Conservation (phyloP, 192 early-diverging fungal genomes). For the Spinellus fusiger region DNA sequence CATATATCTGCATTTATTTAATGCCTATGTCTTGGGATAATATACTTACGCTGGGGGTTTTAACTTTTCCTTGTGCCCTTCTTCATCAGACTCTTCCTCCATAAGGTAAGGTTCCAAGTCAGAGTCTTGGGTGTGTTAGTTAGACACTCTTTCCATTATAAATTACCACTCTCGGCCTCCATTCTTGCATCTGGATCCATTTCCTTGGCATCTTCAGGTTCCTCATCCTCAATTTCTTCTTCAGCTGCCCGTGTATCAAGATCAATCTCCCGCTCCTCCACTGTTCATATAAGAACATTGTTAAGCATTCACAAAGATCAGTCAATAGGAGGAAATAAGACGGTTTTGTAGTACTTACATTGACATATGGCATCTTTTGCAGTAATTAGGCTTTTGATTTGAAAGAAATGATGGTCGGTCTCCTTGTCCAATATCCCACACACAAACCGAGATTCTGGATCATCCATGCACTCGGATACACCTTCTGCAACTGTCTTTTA, state of each 20-base stretch:
- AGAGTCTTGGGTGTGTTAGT: neutral
- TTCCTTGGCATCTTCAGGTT: slow-evolving; percentile 4
- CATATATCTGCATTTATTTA: slow-evolving; percentile 9
- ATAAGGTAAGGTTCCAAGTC: slow-evolving; percentile 12
- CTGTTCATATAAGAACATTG: neutral
- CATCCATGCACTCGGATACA: neutral
- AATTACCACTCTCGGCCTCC: neutral
- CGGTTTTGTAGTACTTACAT: neutral
- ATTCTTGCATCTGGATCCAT: slow-evolving; percentile 10
- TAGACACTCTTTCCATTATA: neutral
- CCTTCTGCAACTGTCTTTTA: neutral
- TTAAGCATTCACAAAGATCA: neutral
- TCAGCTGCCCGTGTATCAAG: neutral
- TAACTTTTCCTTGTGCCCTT: slow-evolving; percentile 10
- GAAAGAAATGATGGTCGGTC: neutral
- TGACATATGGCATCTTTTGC: neutral
- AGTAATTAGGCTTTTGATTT: neutral
- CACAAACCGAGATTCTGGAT: neutral
- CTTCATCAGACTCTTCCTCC: slow-evolving; percentile 23
- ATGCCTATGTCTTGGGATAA: neutral
- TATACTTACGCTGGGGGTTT: slow-evolving; percentile 17
- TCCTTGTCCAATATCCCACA: slow-evolving; percentile 5
- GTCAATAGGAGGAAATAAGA: neutral
- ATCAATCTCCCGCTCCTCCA: neutral
- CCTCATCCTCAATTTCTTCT: neutral